These are phyloP conservation scores for Trichoderma atroviride DNA, from an alignment of 2,329 filamentous ascomycete genomes.

Conservation along the genomic window DNA sequence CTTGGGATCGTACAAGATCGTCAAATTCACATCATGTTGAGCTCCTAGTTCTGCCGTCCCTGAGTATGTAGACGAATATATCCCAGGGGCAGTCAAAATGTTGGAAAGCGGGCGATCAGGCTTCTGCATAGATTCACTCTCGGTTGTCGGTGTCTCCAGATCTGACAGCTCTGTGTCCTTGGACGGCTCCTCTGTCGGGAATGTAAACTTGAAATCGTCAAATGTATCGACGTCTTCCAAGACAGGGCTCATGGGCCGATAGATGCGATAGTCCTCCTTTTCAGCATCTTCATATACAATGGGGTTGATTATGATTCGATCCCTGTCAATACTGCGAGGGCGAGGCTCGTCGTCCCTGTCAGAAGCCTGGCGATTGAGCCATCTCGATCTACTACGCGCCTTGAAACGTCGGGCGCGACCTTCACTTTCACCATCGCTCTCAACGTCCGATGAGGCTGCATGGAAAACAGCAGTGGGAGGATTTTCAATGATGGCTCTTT, in stretches of 20 bases:
- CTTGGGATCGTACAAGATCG: conserved; percentile 40
- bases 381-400: background rate
- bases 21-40: conserved; percentile 41
- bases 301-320: background rate
- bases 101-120: conserved; percentile 25
- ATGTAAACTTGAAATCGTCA: conserved; percentile 36
- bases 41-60: conserved; percentile 44
- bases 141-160: conserved; percentile 35
- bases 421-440: background rate
- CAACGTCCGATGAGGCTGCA: conserved; percentile 2
- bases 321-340: background rate
- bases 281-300: background rate
- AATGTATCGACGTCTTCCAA: conserved; percentile 37
- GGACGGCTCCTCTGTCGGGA: conserved; percentile 32
- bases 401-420: background rate
- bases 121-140: conserved; percentile 30
- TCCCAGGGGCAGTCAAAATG: conserved; percentile 31
- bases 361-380: background rate
- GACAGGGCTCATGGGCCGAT: conserved; percentile 26
- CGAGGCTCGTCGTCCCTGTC: background rate
- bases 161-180: conserved; percentile 37
- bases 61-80: conserved; percentile 44
- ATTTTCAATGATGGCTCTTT: background rate
- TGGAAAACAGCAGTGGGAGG: background rate
- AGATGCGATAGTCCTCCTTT: background rate